These are phyloP conservation scores for Calonectria fujianensis DNA, from an alignment of 2,329 filamentous ascomycete genomes.

Conservation along the genomic window DNA sequence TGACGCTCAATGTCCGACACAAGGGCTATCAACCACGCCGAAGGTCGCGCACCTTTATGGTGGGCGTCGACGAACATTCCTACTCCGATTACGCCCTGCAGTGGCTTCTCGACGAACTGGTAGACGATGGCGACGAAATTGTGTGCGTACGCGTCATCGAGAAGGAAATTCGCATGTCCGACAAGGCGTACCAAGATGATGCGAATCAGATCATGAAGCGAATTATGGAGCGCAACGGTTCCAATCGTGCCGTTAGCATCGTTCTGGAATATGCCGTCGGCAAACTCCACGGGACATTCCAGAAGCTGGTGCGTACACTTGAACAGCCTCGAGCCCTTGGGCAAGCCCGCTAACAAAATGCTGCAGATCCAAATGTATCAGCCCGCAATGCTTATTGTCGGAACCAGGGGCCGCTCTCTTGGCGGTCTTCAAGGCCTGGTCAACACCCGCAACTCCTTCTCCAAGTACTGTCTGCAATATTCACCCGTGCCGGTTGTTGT, in stretches of 20 bases:
- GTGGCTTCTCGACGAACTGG: slow-evolving; percentile 93
- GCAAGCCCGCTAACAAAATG: not conserved
- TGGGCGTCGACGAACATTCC: slow-evolving; percentile 91
- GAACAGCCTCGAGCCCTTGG: not conserved
- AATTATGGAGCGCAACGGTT: slow-evolving; percentile 85
- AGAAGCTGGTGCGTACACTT: slow-evolving; percentile 81
- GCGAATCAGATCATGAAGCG: slow-evolving; percentile 83
- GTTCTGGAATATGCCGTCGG: slow-evolving; percentile 92
- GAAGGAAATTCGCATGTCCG: slow-evolving; percentile 83
- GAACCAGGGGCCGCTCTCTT: slow-evolving; percentile 88
- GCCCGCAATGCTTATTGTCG: slow-evolving; percentile 92
- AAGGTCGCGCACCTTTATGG: slow-evolving; percentile 90
- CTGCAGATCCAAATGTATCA: slow-evolving; percentile 91
- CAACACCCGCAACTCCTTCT: slow-evolving; percentile 86
- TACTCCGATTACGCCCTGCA: slow-evolving; percentile 95
- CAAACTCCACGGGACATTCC: slow-evolving; percentile 92
- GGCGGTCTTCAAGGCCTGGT: slow-evolving; percentile 91
- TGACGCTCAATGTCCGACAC: slow-evolving; percentile 90
- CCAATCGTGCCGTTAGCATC: slow-evolving; percentile 88
- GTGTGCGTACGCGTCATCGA: slow-evolving; percentile 93
- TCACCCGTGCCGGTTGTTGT: slow-evolving; percentile 95
- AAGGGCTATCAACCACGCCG: slow-evolving; percentile 88
- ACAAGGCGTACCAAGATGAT: slow-evolving; percentile 83
- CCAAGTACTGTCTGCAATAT: slow-evolving; percentile 95
- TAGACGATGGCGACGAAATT: slow-evolving; percentile 95